Percentiles rank a stretch among this genome's conserved stretches.
Conservation (phyloP, 1,284 basidiomycete genomes). For the Schizophyllum commune region DNA sequence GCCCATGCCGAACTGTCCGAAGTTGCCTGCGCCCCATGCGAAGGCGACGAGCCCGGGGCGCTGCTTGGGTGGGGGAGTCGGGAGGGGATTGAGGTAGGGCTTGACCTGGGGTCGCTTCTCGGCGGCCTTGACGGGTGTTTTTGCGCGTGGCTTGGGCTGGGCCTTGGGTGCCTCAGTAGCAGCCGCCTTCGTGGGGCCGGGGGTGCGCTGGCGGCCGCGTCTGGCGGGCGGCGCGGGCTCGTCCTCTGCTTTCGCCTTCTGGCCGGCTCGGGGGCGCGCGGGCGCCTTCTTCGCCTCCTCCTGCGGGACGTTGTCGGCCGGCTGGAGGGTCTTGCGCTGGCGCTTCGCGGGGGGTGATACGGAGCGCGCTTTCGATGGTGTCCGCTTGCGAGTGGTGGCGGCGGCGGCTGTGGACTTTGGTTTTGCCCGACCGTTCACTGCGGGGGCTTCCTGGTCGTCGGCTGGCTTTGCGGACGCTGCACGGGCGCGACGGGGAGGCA, state of each 20-base stretch:
- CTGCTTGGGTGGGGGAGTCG: constrained; percentile 38
- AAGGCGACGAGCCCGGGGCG: constrained; percentile 65
- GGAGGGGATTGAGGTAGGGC: constrained; percentile 56
- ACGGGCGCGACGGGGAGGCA: constrained; percentile 42
- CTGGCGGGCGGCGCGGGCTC: constrained; percentile 23
- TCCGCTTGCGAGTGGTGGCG: constrained; percentile 31
- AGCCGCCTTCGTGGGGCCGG: constrained; percentile 25
- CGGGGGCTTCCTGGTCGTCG: constrained; percentile 14
- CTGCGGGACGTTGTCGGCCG: not conserved
- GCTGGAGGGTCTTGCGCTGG: not conserved
- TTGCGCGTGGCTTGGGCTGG: constrained; percentile 22
- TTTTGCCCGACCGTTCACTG: constrained; percentile 20
- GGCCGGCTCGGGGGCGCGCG: constrained; percentile 14
- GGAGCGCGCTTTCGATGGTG: constrained; percentile 34
- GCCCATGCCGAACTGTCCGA: constrained; percentile 85
- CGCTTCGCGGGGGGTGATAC: constrained; percentile 40
- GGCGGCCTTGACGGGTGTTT: constrained; percentile 14
- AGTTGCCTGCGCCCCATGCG: constrained; percentile 81
- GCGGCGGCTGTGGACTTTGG: constrained; percentile 25
- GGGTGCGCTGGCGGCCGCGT: constrained; percentile 17
- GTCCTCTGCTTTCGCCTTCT: constrained; percentile 19
- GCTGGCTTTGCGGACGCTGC: constrained; percentile 32
- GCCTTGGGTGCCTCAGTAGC: constrained; percentile 20
- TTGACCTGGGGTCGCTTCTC: constrained; percentile 28
- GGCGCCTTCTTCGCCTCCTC: constrained; percentile 21